A percentile compares a stretch with the other conserved stretches of the same genome.
phyloP scores from a whole-genome alignment of 768 basidiomycete species.

The Kwoniella shandongensis region DNA sequence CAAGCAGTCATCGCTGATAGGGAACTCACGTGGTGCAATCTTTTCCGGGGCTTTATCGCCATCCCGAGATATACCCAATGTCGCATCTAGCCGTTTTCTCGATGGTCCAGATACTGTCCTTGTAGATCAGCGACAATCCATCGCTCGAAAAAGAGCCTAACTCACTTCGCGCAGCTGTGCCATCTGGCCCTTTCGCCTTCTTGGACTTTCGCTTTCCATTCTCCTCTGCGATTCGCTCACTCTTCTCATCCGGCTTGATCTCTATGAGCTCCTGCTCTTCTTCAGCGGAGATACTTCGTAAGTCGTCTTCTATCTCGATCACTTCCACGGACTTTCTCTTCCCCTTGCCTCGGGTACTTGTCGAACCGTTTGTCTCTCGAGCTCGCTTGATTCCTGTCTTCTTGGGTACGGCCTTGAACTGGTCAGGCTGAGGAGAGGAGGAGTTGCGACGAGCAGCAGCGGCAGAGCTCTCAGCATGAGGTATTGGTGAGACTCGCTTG shows the following conservation, averaged over 20 bases:
- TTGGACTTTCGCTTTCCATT: conserved; percentile 3
- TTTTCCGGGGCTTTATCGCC: conserved; percentile 30
- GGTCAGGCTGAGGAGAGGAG: neutral
- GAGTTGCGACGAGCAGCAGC: conserved; percentile 5
- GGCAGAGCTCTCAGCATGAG: conserved; percentile 27
- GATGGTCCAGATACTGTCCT: conserved; percentile 3
- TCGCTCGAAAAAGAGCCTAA: neutral
- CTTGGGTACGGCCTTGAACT: no score
- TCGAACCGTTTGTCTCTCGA: conserved; percentile 4
- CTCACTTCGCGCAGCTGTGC: conserved; percentile 17
- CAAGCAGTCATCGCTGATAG: neutral
- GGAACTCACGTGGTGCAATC: conserved; percentile 26
- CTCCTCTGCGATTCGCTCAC: neutral
- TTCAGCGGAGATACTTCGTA: conserved; percentile 5
- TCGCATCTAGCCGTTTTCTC: conserved; percentile 16
- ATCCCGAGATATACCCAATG: conserved; percentile 10
- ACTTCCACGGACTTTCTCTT: conserved; percentile 1
- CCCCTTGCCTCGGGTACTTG: conserved; percentile 6
- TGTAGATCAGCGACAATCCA: neutral
- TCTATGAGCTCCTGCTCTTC: neutral
- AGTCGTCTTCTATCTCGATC: conserved; percentile 5
- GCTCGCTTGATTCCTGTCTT: neutral
- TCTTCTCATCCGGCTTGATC: conserved; percentile 3
- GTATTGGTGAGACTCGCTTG: neutral
- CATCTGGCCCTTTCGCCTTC: conserved; percentile 14